Percentiles rank a stretch among this genome's conserved stretches.
phyloP scores from a whole-genome alignment of 352 stramenopile genomes.

The Blastocystis sp. region DNA sequence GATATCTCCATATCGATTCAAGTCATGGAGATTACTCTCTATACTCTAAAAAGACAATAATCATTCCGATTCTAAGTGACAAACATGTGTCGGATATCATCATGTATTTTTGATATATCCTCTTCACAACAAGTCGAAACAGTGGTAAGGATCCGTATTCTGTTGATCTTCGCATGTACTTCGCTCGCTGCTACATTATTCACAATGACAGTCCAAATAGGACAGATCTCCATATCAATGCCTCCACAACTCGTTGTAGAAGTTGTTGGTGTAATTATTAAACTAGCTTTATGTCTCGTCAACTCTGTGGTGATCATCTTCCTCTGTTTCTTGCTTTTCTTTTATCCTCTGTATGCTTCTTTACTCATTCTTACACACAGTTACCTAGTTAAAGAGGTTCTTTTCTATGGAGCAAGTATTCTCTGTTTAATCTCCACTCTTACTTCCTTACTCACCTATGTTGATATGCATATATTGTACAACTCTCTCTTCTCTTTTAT shows the following conservation, averaged over 20 bases:
- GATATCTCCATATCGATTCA: conserved; percentile 32
- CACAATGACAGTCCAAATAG: background rate
- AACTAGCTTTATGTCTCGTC: conserved; percentile 17
- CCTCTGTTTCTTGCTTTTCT: background rate
- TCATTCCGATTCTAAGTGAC: conserved; percentile 13
- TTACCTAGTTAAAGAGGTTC: background rate
- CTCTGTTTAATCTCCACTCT: conserved; percentile 6
- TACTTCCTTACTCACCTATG: conserved; percentile 42
- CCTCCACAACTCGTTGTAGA: background rate
- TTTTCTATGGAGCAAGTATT: conserved; percentile 14
- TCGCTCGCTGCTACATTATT: conserved; percentile 47
- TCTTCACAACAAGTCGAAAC: background rate
- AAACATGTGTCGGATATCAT: conserved; percentile 30
- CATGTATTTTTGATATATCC: background rate
- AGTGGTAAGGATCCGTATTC: background rate
- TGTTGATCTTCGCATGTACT: conserved; percentile 39
- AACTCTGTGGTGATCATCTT: background rate
- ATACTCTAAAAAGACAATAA: conserved; percentile 47
- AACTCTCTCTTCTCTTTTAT: background rate
- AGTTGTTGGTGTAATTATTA: background rate
- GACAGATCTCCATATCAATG: background rate
- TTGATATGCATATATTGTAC: background rate
- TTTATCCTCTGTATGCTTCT: background rate
- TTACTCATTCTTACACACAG: background rate
- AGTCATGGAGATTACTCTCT: background rate